Conservation (phyloP, 2,329 filamentous ascomycete genomes). For the Apiospora koreana region DNA sequence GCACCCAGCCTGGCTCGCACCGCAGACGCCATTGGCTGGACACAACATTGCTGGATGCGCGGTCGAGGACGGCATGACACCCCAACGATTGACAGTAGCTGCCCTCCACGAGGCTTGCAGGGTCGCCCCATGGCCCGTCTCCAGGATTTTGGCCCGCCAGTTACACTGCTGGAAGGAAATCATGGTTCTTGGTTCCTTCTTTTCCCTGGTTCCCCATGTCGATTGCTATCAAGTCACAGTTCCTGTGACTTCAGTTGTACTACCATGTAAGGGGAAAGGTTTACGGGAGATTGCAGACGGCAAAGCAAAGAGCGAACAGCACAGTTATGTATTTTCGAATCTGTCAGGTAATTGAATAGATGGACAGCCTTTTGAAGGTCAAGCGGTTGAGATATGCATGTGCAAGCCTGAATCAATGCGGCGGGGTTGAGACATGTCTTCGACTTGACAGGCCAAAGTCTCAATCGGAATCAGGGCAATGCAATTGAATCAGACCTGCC, state of each 20-base stretch:
- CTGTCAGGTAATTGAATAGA: background rate
- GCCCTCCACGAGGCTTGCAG: background rate
- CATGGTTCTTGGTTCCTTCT: background rate
- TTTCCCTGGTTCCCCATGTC: too few species aligned
- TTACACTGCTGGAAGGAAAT: background rate
- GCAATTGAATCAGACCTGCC: background rate
- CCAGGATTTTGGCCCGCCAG: background rate
- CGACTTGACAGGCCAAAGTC: background rate
- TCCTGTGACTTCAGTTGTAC: background rate
- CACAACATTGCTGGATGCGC: background rate
- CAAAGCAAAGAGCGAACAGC: background rate
- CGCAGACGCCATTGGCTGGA: background rate
- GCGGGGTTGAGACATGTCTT: background rate
- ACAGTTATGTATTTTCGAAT: background rate
- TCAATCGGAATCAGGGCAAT: background rate
- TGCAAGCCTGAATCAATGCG: background rate
- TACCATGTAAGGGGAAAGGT: background rate
- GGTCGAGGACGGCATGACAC: background rate
- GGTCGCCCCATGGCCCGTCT: background rate
- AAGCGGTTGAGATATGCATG: background rate
- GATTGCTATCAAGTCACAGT: background rate
- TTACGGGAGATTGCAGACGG: background rate
- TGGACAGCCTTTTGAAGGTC: background rate
- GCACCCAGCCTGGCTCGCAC: background rate
- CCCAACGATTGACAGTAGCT: background rate